These are phyloP conservation scores for Pueraria montana DNA, from an alignment of 306 rosid genomes.

Conservation along the genomic window DNA sequence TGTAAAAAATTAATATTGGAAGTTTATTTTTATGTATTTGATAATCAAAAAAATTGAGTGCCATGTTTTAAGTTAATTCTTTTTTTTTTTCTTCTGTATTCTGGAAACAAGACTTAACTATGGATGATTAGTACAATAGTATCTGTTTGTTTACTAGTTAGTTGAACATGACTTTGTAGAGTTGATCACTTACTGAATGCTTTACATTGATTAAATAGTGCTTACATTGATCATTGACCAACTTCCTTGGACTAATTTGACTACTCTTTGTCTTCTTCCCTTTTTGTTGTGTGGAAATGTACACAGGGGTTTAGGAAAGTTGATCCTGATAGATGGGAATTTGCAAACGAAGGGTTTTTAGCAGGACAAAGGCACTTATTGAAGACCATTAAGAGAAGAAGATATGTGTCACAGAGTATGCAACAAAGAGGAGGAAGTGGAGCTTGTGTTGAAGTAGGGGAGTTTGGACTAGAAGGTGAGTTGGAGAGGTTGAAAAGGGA, in stretches of 20 bases:
- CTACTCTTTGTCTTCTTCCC: not conserved
- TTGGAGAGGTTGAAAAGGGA: conserved; percentile 69
- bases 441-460: conserved; percentile 68
- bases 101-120: not conserved
- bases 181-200: not conserved
- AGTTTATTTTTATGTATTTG: not conserved
- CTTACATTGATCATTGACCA: not conserved
- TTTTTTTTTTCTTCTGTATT: not conserved
- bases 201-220: not conserved
- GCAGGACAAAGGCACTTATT: conserved; percentile 21
- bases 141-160: not conserved
- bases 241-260: not conserved
- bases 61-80: not conserved
- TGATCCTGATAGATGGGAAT: conserved; percentile 19
- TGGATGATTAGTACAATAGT: not conserved
- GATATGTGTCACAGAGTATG: not conserved
- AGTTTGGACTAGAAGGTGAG: conserved; percentile 53
- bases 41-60: not conserved
- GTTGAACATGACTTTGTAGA: not conserved
- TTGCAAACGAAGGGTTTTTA: conserved; percentile 15
- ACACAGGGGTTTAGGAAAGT: conserved; percentile 11
- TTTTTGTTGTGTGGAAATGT: not conserved
- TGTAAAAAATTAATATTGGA: not conserved
- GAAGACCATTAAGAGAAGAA: conserved; percentile 14
- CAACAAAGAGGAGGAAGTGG: conserved; percentile 42